Base-by-base conservation (phyloP, 2,329 filamentous ascomycete genomes). In the Penicillium capsulatum region DNA sequence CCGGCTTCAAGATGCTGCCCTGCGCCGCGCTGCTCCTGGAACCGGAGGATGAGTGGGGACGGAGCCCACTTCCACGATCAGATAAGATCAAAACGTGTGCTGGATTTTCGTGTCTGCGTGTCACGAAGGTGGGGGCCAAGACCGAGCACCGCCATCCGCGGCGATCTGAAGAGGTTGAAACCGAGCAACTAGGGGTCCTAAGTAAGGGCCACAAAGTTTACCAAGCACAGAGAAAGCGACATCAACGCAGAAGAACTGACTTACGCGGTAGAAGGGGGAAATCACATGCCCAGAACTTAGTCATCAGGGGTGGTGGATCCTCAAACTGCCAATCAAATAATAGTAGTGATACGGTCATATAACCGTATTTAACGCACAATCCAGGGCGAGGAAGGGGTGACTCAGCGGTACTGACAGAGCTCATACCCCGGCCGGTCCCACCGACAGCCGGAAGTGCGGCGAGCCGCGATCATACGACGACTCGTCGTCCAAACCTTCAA, bases 391-490 rank as follows among this genome's bases (percentile, higher is more conserved):
- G 11, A 28, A 7, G 26, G 4, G 13, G 5, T 22, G 26, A 29
- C 14, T 27, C 14, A 31, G 19, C 6, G 6, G 9, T 5, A 22
- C 15, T 40, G 40, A 48, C 45, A n/a, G 26, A 4, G 6, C 9
- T 5, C 5, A 5, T 22, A 22, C 19, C 5, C 19, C 19, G 19
- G 19, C 19, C 5, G 5, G 5, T 22, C 26, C 26, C 26, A 14
- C 10, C 26, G 17, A 17, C 30, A 40, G 51, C 51, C 57, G 58
- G 58, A 60, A 59, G 40, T 34, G 41, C 48, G 39, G 37, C 31
- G 33, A 52, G 50, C 58, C 57, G 57, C 51, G 58, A 60, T 61
- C 57, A 61, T 61, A 59, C 57, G 55, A 59, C 57, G 50, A 44
- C 40, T 20, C 26, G 11, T n/a, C n/a, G 26, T 14, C 26, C n/a